Percentiles rank a stretch among this genome's conserved stretches.
Evolutionary conservation across 768 basidiomycete species (phyloP).

Genomic region (Sutorius australiensis): DNA sequence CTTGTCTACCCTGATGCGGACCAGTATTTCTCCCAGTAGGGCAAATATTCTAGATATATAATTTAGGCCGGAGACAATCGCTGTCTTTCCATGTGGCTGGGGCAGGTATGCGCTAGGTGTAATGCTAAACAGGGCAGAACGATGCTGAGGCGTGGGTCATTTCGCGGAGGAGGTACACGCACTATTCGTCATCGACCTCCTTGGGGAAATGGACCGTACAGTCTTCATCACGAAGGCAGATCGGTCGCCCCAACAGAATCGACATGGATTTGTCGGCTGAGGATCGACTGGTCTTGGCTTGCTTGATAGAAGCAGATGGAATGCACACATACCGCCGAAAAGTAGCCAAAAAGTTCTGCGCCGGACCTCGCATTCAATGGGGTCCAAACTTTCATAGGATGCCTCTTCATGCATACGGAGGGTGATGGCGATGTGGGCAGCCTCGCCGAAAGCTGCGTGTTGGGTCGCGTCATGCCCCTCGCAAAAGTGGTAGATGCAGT

Average conservation of each 20-base stretch:
- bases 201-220: slow-evolving; percentile 86
- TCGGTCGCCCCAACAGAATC: slow-evolving; percentile 77
- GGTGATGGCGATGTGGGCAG: slow-evolving; percentile 77
- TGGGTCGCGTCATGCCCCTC: slow-evolving; percentile 85
- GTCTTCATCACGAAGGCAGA: slow-evolving; percentile 85
- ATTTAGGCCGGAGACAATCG: slow-evolving; percentile 82
- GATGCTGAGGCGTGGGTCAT: slow-evolving; percentile 29
- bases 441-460: slow-evolving; percentile 85
- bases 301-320: not conserved
- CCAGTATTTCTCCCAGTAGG: slow-evolving; percentile 79
- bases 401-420: slow-evolving; percentile 85
- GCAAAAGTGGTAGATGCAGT: slow-evolving; percentile 84
- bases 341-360: slow-evolving; percentile 86
- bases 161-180: slow-evolving; percentile 40
- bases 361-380: slow-evolving; percentile 85
- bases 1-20: slow-evolving; percentile 83
- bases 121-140: slow-evolving; percentile 46
- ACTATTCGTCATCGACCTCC: slow-evolving; percentile 90
- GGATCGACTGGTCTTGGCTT: not conserved
- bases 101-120: slow-evolving; percentile 80
- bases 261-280: slow-evolving; percentile 89
- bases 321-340: slow-evolving; percentile 64
- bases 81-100: slow-evolving; percentile 84
- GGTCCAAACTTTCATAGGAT: slow-evolving; percentile 77
- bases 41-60: slow-evolving; percentile 85